phyloP scores from a whole-genome alignment of 2,329 filamentous ascomycete genomes.

The Ophiocordyceps camponoti-rufipedis region DNA sequence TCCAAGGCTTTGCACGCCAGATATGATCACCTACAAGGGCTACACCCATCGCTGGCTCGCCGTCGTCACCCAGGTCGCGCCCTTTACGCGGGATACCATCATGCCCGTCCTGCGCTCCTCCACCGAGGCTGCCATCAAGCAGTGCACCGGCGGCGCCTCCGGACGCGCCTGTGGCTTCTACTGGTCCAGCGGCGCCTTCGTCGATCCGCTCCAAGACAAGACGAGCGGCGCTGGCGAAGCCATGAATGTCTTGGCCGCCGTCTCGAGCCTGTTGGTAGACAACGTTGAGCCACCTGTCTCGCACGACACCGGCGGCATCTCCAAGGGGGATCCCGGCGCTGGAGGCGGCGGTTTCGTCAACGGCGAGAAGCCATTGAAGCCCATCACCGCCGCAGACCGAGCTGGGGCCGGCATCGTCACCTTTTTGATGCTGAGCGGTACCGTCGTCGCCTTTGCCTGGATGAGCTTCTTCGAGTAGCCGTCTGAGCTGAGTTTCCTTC shows the following conservation, averaged over 20 bases:
- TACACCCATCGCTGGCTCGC: slow-evolving; percentile 49
- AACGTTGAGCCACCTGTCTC: slow-evolving; percentile 23
- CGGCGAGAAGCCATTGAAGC: slow-evolving; percentile 6
- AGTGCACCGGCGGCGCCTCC: slow-evolving; percentile 41
- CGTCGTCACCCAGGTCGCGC: slow-evolving; percentile 41
- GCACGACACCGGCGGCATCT: slow-evolving; percentile 30
- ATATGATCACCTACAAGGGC: slow-evolving; percentile 58
- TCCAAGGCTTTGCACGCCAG: slow-evolving; percentile 43
- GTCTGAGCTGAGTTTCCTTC: neutral
- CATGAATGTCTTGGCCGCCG: slow-evolving; percentile 37
- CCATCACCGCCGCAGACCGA: slow-evolving; percentile 24
- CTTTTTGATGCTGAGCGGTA: slow-evolving; percentile 20
- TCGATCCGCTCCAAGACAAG: slow-evolving; percentile 29
- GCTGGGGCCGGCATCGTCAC: slow-evolving; percentile 32
- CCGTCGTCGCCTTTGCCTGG: slow-evolving; percentile 28
- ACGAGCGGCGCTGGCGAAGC: slow-evolving; percentile 39
- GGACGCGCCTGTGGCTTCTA: slow-evolving; percentile 45
- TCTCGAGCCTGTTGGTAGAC: slow-evolving; percentile 29
- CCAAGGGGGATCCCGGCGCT: slow-evolving; percentile 21
- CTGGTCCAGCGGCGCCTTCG: slow-evolving; percentile 32
- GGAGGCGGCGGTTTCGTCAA: slow-evolving; percentile 15
- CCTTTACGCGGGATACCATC: slow-evolving; percentile 35
- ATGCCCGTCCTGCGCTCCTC: slow-evolving; percentile 38
- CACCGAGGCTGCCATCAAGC: slow-evolving; percentile 37
- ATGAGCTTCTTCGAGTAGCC: slow-evolving; percentile 21